Base-by-base conservation (phyloP, 1,139 yeast species). In the Lodderomyces theae region DNA sequence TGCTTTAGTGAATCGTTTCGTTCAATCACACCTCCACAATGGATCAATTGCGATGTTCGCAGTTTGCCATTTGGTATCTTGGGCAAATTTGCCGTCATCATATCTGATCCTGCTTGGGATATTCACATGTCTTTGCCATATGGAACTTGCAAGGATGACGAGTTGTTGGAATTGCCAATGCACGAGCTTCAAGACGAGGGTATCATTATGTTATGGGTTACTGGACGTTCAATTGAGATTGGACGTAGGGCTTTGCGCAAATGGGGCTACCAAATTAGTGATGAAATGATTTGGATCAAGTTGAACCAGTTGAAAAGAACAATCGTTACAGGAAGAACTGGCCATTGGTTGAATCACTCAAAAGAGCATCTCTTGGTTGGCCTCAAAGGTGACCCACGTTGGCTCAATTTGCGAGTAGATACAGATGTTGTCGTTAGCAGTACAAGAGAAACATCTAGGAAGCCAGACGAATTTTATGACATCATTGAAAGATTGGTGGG, bases 281-380 rank as follows among this genome's bases (percentile, higher is more conserved):
- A 89, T 58, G 97, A 89, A 58, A 63, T 90, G 50, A 78, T 90
- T 16, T 90, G 97, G 97, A 77, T 88, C 45, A 90, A 90, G 58
- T 78, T 94, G 9, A 90, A 90, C 58, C 97, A 90, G 57, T 65
- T 90, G 45, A 80, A 83, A 24, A 67, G 96, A 47, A 90, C 96
- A 0, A 89, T 90, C 39, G 92, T 94, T 45, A 90, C 97, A 0
- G 97, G 97, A 1, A 68, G 97, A 47, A 90, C 97, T 0, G 97
- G 97, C 0, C 97, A 90, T 59, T 90, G 97, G 97, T 69, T 90
- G 38, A 90, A 90, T 57, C 97, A 90, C 60, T 86, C 96, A 0
- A 90, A 90, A 53, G 97, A 90, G 60, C 97, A 90, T 58, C 68
- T 88, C 35, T 63, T 90, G 10, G 86, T 90, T 21, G 97, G 96